Evolutionary conservation across 306 rosid genomes (phyloP).

Genomic region (Gastrolobium villosum): DNA sequence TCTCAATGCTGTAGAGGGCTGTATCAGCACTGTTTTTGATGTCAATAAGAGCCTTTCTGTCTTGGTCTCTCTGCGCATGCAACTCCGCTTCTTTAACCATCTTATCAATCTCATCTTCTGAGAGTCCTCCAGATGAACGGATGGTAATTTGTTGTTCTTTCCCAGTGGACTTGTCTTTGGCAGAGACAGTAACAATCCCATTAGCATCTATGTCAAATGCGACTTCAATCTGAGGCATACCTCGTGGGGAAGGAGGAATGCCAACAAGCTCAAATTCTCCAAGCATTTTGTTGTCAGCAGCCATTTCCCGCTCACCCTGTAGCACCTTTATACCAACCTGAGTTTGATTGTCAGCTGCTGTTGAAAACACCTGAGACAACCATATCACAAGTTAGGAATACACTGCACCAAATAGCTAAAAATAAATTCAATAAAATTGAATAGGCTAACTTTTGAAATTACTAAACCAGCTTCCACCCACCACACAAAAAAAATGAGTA

Average conservation of each 20-base stretch:
- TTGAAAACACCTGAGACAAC: constrained; percentile 74
- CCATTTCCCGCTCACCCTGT: constrained; percentile 95
- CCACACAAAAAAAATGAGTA: not conserved
- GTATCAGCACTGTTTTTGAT: constrained; percentile 85
- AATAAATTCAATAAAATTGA: not conserved
- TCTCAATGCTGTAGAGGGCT: constrained; percentile 81
- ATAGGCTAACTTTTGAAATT: not conserved
- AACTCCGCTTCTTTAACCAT: constrained; percentile 90
- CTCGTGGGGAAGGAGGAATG: constrained; percentile 86
- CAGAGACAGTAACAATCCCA: constrained; percentile 88
- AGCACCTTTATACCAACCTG: constrained; percentile 92
- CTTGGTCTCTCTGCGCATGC: constrained; percentile 90
- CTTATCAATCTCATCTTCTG: constrained; percentile 81
- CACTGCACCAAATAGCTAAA: not conserved
- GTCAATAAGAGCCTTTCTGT: constrained; percentile 81
- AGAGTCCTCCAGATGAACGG: constrained; percentile 84
- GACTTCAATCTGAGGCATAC: constrained; percentile 88
- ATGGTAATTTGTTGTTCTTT: constrained; percentile 92
- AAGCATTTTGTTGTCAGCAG: constrained; percentile 76
- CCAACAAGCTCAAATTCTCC: constrained; percentile 87
- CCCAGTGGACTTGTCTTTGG: constrained; percentile 87
- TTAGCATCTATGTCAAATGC: constrained; percentile 92
- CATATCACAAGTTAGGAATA: constrained; percentile 8
- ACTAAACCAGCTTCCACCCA: not conserved
- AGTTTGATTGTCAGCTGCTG: constrained; percentile 90